Percentiles rank a stretch among this genome's conserved stretches.
Evolutionary conservation across 331 rosid genomes (phyloP).

Genomic region (Spiraea crenata): DNA sequence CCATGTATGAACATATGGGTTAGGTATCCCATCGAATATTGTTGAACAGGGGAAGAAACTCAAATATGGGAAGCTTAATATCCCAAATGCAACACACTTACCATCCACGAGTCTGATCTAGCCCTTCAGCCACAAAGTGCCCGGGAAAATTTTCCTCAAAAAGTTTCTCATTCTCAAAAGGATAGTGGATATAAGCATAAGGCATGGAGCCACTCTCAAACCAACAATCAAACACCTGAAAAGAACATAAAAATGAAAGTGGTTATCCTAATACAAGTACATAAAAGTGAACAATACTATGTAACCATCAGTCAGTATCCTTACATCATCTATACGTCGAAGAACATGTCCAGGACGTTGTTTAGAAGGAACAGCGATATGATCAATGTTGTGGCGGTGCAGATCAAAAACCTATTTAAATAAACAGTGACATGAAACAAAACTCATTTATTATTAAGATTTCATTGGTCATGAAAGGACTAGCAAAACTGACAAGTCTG

Average conservation of each 20-base stretch:
- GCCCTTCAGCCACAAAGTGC: slow-evolving; percentile 96
- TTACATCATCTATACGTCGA: slow-evolving; percentile 90
- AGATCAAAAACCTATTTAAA: slow-evolving; percentile 74
- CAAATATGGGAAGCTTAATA: neutral
- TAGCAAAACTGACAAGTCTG: neutral
- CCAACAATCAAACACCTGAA: slow-evolving; percentile 99
- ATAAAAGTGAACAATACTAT: neutral
- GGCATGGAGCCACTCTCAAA: slow-evolving; percentile 99
- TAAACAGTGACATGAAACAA: neutral
- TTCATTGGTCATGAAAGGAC: neutral
- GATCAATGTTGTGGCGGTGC: slow-evolving; percentile 97
- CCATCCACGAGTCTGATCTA: slow-evolving; percentile 99
- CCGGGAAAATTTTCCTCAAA: slow-evolving; percentile 98
- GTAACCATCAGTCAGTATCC: slow-evolving; percentile 26
- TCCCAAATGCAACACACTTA: slow-evolving; percentile 25
- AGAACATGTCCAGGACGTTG: slow-evolving; percentile 71
- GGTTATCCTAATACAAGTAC: neutral
- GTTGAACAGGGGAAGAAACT: neutral
- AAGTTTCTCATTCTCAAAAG: slow-evolving; percentile 81
- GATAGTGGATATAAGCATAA: slow-evolving; percentile 96
- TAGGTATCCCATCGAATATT: neutral
- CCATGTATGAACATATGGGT: neutral
- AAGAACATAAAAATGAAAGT: neutral
- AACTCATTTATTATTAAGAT: neutral
- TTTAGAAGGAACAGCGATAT: slow-evolving; percentile 69